Evolutionary conservation across 495 filamentous ascomycete species (phyloP), one percentile per base, ranked within the genome.

Genomic region (Patellaria atrata): DNA sequence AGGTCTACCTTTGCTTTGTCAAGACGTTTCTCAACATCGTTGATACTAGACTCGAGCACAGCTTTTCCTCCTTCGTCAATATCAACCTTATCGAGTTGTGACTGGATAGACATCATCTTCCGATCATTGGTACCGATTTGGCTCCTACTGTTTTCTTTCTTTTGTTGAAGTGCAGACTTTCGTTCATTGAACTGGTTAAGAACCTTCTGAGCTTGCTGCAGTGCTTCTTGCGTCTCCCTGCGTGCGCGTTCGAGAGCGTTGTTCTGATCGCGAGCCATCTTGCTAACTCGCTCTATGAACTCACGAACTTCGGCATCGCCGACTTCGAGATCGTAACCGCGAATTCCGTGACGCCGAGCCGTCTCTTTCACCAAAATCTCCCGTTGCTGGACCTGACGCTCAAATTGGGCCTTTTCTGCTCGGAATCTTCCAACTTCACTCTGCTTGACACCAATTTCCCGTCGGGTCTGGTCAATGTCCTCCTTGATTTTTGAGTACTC

Each of bases 361-460:
- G 79, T 70, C 8, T 91, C 77, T 43, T 71, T 81, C 38, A 94
- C 74, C 54, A 91, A 67, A 1, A 59, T 61, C 39, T 76, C 65
- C 17, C 87, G 76, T 16, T 67, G 56, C 41, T 68, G 60, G 4
- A 93, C 48, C 32, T 92, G 79, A 8, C 73, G 71, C 50, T 94
- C 83, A 47, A 87, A 84, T 41, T 77, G 79, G 47, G 77, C 75
- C 54, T 85, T 82, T 52, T 94, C 74, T 5, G 86, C 84, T 54
- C 89, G 73, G 48, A 75, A 73, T 48, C 76, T 82, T 19, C 89
- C 89, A 45, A 74, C 66, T 52, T 94, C 89, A 10, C 75, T 72
- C 28, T 83, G 73, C 55, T 93, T 94, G 24, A 60, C 55, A 3
- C 73, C 73, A 17, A 86, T 59, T 6, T 62, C 50, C 15, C 62